Base-by-base conservation (phyloP, 1,284 basidiomycete genomes). In the Vanrija humicola region DNA sequence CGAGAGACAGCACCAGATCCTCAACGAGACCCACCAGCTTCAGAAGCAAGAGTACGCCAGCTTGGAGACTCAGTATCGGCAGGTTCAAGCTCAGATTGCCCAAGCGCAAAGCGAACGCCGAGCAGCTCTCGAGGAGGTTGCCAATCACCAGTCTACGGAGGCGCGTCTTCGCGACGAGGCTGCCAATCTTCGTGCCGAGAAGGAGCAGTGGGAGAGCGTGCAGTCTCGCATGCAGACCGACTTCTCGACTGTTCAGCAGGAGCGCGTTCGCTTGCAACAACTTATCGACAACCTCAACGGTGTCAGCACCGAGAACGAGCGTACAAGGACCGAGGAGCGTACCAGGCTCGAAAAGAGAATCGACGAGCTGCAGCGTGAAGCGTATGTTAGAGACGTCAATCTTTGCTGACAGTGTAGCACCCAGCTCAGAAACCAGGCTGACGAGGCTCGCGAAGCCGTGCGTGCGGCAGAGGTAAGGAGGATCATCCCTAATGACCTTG, bases 251-350 rank as follows among this genome's bases (percentile, higher is more conserved):
- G 80, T 96, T 1, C 79, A 86, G 6, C 79, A 86, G 62, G 93
- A 97, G 70, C 85, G 90, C 9, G 85, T 88, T 5, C 86, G 87
- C 59, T 79, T 97, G 9, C 85, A 89, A 18, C 89, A 92, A 68
- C 80, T 96, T 18, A 89, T 96, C 82, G 80, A 83, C 23, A 94
- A 89, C 66, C 85, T 94, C 26, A 89, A 91, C 74, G 86, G 83
- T 66, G 91, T 97, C 84, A 89, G 91, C 66, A 83, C 83, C 53
- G 92, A 96, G 67, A 81, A 90, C 15, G 91, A 95, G 68, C 82
- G 85, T 39, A 87, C 87, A 0, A 85, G 86, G 10, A 84, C 86
- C 64, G 92, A 90, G 59, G 88, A 90, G 65, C 82, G 88, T 14
- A 79, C 84, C 21, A 83, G 89, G 16, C 77, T 95, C 29, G 92